Evolutionary conservation across 2,329 filamentous ascomycete genomes (phyloP).

Genomic region (Aureobasidium musti): DNA sequence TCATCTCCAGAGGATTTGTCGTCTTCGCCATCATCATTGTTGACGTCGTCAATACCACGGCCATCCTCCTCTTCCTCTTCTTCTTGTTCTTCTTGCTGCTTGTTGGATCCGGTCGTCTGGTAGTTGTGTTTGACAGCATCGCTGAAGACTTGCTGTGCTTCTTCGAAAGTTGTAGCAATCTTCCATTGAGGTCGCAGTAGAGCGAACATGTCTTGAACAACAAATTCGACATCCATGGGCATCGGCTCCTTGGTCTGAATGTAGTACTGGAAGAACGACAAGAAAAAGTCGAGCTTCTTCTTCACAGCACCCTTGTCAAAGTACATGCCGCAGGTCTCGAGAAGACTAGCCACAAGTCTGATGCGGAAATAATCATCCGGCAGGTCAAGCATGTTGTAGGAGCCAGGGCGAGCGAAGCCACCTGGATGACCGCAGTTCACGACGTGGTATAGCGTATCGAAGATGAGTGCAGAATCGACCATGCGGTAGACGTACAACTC

Average conservation of each 20-base stretch:
- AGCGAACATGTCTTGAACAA: conserved; percentile 88
- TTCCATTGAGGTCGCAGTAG: conserved; percentile 91
- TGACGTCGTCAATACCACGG: conserved; percentile 48
- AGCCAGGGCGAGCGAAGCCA: conserved; percentile 77
- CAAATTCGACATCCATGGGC: conserved; percentile 97
- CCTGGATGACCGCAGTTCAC: conserved; percentile 85
- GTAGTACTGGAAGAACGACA: conserved; percentile 98
- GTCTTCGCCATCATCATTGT: conserved; percentile 63
- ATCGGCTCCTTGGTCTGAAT: conserved; percentile 84
- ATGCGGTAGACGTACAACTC: conserved; percentile 98
- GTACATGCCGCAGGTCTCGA: conserved; percentile 95
- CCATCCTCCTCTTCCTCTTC: conserved; percentile 73
- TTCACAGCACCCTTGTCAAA: conserved; percentile 91
- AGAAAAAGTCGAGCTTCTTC: conserved; percentile 97
- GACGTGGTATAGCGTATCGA: conserved; percentile 92
- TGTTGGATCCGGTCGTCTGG: conserved; percentile 57
- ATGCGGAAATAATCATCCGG: conserved; percentile 97
- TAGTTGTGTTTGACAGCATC: conserved; percentile 90
- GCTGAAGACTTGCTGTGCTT: conserved; percentile 80
- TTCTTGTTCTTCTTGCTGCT: conserved; percentile 36
- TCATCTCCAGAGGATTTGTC: conserved; percentile 51
- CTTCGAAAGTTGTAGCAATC: conserved; percentile 69
- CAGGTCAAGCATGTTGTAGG: conserved; percentile 75
- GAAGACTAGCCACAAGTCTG: conserved; percentile 80
- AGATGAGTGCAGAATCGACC: conserved; percentile 92